Evolutionary conservation across 208 protist genomes (phyloP), one percentile per base, ranked within the genome.

Genomic region (Strigomonas oncopelti): DNA sequence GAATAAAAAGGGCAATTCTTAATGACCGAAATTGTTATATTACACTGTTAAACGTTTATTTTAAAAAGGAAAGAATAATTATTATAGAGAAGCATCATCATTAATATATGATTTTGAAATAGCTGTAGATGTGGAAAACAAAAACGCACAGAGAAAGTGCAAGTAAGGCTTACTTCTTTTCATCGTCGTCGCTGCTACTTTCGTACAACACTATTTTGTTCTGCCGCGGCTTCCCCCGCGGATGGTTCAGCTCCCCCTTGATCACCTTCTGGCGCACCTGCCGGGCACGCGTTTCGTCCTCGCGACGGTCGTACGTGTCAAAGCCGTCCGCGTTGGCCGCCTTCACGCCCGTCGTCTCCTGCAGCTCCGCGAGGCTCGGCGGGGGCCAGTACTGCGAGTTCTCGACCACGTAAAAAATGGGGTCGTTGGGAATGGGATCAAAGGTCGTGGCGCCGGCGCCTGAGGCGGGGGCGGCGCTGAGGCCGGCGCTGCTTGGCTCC

Each of bases 171-270:
- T 13, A 61, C 18, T 73, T 65, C 24, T 74, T 53, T 5, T 82
- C 55, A 31, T 74, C 67, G 53, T 72, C 72, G 54, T 63, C 65
- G 54, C 71, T 73, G 68, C 78, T 84, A 64, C 78, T 82, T 0
- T 70, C 64, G 18, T 92, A 70, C 42, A 78, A 65, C 29, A 82
- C 75, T 18, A 87, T 76, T 32, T 61, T 78, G 60, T 92, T 94
- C 67, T 85, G 45, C 18, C 80, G 72, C 0, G 75, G 65, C 77
- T 92, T 91, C 16, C 88, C 88, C 14, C 88, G 83, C 5, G 88
- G 88, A 75, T 94, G 88, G 61, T 92, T 91, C 14, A 94, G 65
- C 56, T 92, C 88, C 5, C 88, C 88, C 61, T 87, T 86, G 11
- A 90, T 74, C 20, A 88, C 59, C 67, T 83, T 89, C 13, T 66